Conservation (phyloP, 75 land plant genomes). For the Sequoiadendron giganteum region DNA sequence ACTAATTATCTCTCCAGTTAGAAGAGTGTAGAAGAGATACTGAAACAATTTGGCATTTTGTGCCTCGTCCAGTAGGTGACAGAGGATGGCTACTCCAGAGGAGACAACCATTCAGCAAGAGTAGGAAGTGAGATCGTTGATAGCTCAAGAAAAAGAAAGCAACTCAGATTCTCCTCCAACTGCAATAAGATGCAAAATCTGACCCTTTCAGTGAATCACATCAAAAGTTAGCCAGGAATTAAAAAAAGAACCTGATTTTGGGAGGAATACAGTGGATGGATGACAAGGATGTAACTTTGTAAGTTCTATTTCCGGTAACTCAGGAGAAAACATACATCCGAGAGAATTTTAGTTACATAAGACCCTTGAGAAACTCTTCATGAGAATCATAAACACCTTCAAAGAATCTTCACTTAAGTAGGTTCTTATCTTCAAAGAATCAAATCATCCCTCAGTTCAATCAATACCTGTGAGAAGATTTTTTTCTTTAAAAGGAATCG, state of each 20-base stretch:
- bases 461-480: no score
- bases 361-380: no score
- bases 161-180: not conserved
- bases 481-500: no score
- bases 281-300: not conserved
- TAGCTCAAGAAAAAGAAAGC: not conserved
- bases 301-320: not conserved
- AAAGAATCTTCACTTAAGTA: no score
- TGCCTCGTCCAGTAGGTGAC: not conserved
- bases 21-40: not conserved
- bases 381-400: no score
- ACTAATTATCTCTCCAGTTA: not conserved
- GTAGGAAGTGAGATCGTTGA: not conserved
- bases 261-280: not conserved
- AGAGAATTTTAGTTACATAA: not conserved
- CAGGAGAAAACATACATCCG: not conserved
- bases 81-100: not conserved
- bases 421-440: no score
- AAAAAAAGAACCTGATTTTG: not conserved
- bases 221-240: not conserved
- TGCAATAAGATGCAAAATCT: not conserved
- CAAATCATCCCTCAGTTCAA: no score
- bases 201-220: not conserved
- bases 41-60: not conserved
- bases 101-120: not conserved